Base-by-base conservation (phyloP, 495 filamentous ascomycete species). In the Penicillium antarcticum region DNA sequence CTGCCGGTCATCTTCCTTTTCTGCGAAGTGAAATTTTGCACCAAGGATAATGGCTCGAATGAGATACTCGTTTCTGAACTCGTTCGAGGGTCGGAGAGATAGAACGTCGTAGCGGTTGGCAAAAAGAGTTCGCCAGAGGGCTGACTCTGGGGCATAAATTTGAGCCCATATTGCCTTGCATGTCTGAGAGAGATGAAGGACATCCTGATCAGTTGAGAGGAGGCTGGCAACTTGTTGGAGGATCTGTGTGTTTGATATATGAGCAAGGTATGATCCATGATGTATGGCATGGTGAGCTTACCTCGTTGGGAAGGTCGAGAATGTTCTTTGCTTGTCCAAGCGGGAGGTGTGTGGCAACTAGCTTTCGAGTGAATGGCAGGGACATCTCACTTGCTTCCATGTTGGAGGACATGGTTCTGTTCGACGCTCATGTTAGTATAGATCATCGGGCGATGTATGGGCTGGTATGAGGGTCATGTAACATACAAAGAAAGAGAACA, bases 171-270 rank as follows among this genome's bases (percentile, higher is more conserved):
- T 38, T 9, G 54, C 57, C 4, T 54, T 60, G 53, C 66, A 71
- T 23, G 65, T 49, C 4, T 53, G 45, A 7, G 63, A 54, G 16
- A 76, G 66, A 14, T 53, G 56, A 6, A 56, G 40, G 1, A 75
- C 18, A 21, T 78, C 73, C 4, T 23, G 26, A 38, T 77, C 68
- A 0, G 29, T 49, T 14, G 62, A 55, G 4, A 78, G 58, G 18
- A 62, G 44, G 13, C 39, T 60, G 16, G 74, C 69, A 9, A 78
- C 70, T 10, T 65, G 17, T 43, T 78, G 72, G 31, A 72, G 62
- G 29, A 76, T 50, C 74, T 77, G 40, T 35, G 10, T 12, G 11
- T 16, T 3, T 39, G 26, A 8, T 35, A 16, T 35, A 31, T 51
- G 23, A 45, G 42, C 26, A 19, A 35, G 11, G 19, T 13, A 23